Evolutionary conservation across 345 rosid genomes (phyloP).

Genomic region (Citrus mangshanensis): DNA sequence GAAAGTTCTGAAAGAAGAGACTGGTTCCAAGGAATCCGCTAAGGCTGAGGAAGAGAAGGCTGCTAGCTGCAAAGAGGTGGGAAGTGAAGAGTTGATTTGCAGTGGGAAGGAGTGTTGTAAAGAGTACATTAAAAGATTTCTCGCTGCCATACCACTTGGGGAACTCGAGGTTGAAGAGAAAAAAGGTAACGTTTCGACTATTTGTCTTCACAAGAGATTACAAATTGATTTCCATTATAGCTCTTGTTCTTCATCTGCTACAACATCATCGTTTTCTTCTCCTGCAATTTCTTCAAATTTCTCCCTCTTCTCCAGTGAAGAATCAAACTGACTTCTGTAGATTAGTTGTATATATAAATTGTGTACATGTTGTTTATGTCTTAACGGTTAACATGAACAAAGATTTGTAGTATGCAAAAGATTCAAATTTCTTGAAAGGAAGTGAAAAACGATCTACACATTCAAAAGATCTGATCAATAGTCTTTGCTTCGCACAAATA

Average conservation of each 20-base stretch:
- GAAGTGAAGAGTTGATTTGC: constrained; percentile 32
- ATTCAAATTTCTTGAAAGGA: too few relatives aligned
- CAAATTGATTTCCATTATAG: constrained; percentile 63
- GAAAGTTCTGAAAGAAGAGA: constrained; percentile 7
- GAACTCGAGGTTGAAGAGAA: constrained; percentile 51
- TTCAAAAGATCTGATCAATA: background rate
- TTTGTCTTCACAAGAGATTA: constrained; percentile 43
- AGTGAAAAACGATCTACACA: background rate
- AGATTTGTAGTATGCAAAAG: too few relatives aligned
- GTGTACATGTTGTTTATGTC: background rate
- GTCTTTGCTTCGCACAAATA: background rate
- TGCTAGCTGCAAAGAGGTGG: background rate
- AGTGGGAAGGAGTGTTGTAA: constrained; percentile 53
- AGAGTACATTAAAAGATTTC: constrained; percentile 64
- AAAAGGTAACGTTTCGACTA: constrained; percentile 32
- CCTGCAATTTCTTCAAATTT: constrained; percentile 9
- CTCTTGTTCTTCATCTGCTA: constrained; percentile 1
- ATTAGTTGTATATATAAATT: background rate
- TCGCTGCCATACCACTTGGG: constrained; percentile 50
- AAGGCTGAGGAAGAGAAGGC: background rate
- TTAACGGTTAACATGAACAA: background rate
- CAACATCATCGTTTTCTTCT: constrained; percentile 8
- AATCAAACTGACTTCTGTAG: background rate
- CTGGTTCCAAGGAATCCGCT: background rate
- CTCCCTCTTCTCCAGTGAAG: background rate